Conservation (phyloP, 768 basidiomycete genomes). For the Collybiopsis luxurians region DNA sequence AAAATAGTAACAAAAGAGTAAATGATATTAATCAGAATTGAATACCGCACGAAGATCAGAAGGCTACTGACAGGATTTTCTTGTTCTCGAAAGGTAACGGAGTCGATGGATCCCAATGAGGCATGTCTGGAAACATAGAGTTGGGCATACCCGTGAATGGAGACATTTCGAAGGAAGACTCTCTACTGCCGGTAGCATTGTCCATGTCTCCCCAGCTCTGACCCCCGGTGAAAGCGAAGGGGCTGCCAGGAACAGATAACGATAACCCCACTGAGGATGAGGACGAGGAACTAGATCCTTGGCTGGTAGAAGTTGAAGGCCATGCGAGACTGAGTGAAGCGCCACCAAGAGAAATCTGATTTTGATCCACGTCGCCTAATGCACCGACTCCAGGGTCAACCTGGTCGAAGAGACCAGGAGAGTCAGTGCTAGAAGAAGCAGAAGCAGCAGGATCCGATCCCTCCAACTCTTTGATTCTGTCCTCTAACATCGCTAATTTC, state of each 20-base stretch:
- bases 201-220: neutral
- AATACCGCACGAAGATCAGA: neutral
- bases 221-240: neutral
- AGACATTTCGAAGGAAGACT: constrained; percentile 15
- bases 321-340: neutral
- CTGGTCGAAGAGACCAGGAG: neutral
- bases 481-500: constrained; percentile 51
- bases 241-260: neutral
- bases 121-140: constrained; percentile 18
- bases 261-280: neutral
- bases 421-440: constrained; percentile 14
- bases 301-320: neutral
- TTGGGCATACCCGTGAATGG: constrained; percentile 14
- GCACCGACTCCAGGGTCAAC: neutral
- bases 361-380: neutral
- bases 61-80: constrained; percentile 32
- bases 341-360: neutral
- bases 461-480: constrained; percentile 52
- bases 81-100: constrained; percentile 32
- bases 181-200: neutral
- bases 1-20: no score
- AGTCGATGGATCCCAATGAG: constrained; percentile 22
- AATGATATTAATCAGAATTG: neutral
- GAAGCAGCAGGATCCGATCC: constrained; percentile 26
- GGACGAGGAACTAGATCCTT: constrained; percentile 4